Evolutionary conservation across 306 rosid species (phyloP), one percentile per base, ranked within the genome.

Genomic region (Argentina anserina): DNA sequence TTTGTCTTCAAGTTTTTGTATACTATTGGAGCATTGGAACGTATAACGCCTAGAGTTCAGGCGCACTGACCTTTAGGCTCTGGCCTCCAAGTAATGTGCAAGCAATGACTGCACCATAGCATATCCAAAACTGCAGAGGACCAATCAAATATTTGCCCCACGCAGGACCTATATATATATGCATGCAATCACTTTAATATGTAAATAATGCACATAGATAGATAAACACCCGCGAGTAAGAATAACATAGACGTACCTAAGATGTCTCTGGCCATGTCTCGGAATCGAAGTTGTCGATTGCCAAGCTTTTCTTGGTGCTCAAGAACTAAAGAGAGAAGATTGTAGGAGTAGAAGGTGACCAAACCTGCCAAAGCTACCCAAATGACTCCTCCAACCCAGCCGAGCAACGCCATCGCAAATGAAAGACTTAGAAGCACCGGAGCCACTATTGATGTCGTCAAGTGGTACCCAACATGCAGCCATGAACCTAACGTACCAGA

Each of bases 381-480:
- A 2, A 87, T 43, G n/a, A 87, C 72, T 65, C 98, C 98, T 25
- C 90, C 98, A 56, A 73, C 76, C 97, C 98, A 93, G 31, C 98
- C 96, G 7, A 92, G 75, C 78, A 87, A 49, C 11, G 77, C 71
- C 72, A 93, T 58, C 5, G 97, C 83, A 70, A 71, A 86, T 1
- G 96, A 97, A 46, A 93, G 91, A 60, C 85, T 90, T 18, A 87
- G 84, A 59, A 90, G 67, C 65, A 17, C 91, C 0, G 97, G 98
- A 20, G 71, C 90, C 67, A 83, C 98, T 71, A 90, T 87, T 0
- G 98, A 86, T 11, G 98, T 86, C 20, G 96, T 90, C 84, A 92
- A 87, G 85, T 90, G 98, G 50, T 86, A 90, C 29, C 90, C 97
- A n/a, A 92, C 85, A 77, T 93, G 98, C 75, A 83, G 12, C 98